Conservation (phyloP, 1,139 yeast species). For the Suhomyces ambrosiae region DNA sequence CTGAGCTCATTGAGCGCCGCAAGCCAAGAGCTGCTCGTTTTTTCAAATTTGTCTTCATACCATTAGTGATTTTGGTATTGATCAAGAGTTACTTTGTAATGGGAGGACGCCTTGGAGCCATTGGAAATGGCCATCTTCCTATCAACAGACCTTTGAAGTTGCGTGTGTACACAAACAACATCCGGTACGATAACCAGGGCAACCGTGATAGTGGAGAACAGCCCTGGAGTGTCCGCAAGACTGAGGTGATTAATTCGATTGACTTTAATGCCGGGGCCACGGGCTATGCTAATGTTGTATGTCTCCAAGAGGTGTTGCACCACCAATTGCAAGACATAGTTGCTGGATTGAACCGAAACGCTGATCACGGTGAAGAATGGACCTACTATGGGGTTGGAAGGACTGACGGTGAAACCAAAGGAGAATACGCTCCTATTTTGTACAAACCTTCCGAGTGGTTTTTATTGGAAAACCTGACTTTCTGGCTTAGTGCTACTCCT, state of each 20-base stretch:
- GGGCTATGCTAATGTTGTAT: constrained; percentile 41
- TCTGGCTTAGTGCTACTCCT: constrained; percentile 52
- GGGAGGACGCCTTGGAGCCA: constrained; percentile 4
- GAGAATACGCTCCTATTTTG: constrained; percentile 51
- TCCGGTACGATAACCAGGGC: constrained; percentile 46
- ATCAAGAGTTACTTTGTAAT: constrained; percentile 8
- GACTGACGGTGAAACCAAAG: constrained; percentile 43
- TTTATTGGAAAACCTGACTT: constrained; percentile 35
- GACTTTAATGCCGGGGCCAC: constrained; percentile 27
- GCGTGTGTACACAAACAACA: constrained; percentile 55
- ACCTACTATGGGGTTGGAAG: constrained; percentile 50
- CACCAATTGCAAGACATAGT: constrained; percentile 54
- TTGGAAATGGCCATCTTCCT: constrained; percentile 4
- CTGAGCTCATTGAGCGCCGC: constrained; percentile 2
- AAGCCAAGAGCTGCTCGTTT: constrained; percentile 5
- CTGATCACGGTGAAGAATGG: constrained; percentile 35
- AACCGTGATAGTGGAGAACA: constrained; percentile 37
- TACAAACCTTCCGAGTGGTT: constrained; percentile 39
- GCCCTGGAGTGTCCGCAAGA: constrained; percentile 47
- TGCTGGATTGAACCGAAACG: constrained; percentile 23
- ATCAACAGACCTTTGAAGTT: constrained; percentile 21
- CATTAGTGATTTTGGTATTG: constrained; percentile 6
- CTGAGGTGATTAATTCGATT: constrained; percentile 43
- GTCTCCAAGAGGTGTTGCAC: constrained; percentile 58
- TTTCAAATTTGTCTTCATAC: constrained; percentile 8